Conservation (phyloP, 2,329 filamentous ascomycete species). For the Penicillium sp. region DNA sequence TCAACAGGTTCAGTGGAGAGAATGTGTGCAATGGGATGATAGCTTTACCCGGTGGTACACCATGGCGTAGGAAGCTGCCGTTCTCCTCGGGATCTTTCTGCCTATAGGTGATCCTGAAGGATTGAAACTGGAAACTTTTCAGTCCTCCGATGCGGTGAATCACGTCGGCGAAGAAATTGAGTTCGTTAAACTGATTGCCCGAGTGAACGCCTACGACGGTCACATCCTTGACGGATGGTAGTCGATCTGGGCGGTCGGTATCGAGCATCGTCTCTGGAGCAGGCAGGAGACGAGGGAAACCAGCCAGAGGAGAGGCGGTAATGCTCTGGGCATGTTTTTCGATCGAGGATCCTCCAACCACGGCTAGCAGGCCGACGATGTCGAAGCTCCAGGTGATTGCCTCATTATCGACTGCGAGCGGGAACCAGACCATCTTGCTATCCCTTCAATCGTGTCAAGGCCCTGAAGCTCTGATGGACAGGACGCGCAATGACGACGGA, state of each 20-base stretch:
- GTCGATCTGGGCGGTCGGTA: slow-evolving; percentile 1
- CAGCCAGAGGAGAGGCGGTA: background rate
- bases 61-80: background rate
- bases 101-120: background rate
- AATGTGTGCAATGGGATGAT: background rate
- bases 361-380: slow-evolving; percentile 1
- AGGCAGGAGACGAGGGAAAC: background rate
- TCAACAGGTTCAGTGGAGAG: background rate
- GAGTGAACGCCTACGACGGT: slow-evolving; percentile 1
- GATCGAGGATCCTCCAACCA: slow-evolving; percentile 1
- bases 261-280: slow-evolving; percentile 1
- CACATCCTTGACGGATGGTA: background rate
- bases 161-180: slow-evolving; percentile 1
- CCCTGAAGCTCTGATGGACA: background rate
- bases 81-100: background rate
- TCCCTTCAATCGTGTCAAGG: background rate
- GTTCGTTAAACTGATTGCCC: background rate
- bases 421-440: slow-evolving; percentile 1
- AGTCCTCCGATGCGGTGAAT: background rate
- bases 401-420: background rate
- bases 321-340: background rate
- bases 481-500: background rate
- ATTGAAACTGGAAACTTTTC: background rate
- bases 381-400: background rate
- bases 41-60: background rate